These are phyloP conservation scores for Zygoascus ofunaensis DNA, from an alignment of 805 yeast species.

Conservation along the genomic window DNA sequence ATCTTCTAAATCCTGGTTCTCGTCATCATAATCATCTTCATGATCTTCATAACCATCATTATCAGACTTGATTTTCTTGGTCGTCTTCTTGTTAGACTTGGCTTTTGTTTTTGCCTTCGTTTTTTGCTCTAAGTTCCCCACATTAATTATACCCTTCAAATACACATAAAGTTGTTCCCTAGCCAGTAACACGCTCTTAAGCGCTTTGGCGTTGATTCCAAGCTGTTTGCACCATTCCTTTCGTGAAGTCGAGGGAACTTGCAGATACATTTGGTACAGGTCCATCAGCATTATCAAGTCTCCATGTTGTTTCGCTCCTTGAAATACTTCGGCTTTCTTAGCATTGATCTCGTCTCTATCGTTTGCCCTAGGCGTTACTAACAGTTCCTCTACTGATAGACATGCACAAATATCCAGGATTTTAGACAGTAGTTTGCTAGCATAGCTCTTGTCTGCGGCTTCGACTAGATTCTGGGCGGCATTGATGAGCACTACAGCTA, in stretches of 20 bases:
- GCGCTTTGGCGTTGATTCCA: slow-evolving; percentile 68
- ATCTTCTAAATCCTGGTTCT: no score
- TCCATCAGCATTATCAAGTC: slow-evolving; percentile 80
- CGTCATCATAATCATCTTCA: no score
- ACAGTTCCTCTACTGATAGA: slow-evolving; percentile 80
- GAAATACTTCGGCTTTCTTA: slow-evolving; percentile 58
- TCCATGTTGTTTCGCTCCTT: slow-evolving; percentile 65
- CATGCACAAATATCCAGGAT: slow-evolving; percentile 89
- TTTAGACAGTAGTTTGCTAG: slow-evolving; percentile 38
- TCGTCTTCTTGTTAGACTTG: slow-evolving; percentile 11
- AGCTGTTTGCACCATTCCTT: slow-evolving; percentile 78
- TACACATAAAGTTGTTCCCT: slow-evolving; percentile 67
- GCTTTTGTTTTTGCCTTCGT: not conserved
- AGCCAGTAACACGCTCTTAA: slow-evolving; percentile 66
- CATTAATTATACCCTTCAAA: slow-evolving; percentile 32
- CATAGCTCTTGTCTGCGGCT: not conserved
- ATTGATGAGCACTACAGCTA: slow-evolving; percentile 72
- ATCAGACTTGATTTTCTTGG: no score
- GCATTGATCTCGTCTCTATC: slow-evolving; percentile 77
- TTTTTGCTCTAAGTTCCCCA: slow-evolving; percentile 2
- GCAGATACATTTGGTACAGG: slow-evolving; percentile 47
- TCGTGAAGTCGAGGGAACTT: slow-evolving; percentile 44
- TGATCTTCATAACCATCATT: no score
- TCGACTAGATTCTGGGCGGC: slow-evolving; percentile 35
- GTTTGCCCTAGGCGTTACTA: slow-evolving; percentile 72